Percentiles rank a stretch among this genome's conserved stretches.
These are phyloP conservation scores for Neurospora intermedia DNA, from an alignment of 495 filamentous ascomycete genomes.

Conservation along the genomic window DNA sequence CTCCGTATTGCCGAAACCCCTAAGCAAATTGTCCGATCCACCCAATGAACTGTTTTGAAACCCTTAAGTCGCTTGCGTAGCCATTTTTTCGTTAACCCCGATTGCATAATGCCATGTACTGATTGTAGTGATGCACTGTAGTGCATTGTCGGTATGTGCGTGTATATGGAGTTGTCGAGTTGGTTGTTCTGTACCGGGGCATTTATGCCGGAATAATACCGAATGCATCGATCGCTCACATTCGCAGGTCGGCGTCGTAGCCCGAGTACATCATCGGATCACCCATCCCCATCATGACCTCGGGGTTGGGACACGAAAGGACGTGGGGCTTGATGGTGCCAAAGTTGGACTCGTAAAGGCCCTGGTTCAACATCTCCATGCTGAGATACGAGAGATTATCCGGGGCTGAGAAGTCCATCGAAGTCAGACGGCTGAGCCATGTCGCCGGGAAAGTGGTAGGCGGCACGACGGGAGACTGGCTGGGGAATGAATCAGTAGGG, in stretches of 20 bases:
- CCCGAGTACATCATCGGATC: constrained; percentile 33
- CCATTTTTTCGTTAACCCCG: background rate
- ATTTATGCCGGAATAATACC: background rate
- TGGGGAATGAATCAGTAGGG: constrained; percentile 23
- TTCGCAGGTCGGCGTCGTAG: background rate
- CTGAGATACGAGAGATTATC: constrained; percentile 18
- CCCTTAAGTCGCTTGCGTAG: background rate
- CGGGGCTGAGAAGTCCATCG: constrained; percentile 21
- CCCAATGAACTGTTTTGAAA: background rate
- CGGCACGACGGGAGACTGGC: constrained; percentile 13
- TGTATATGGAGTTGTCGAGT: background rate
- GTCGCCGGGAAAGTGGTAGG: constrained; percentile 5
- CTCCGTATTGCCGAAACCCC: background rate
- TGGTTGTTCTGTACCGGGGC: background rate
- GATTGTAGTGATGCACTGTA: background rate
- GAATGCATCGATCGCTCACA: background rate
- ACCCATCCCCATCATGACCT: constrained; percentile 40
- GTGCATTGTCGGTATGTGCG: background rate
- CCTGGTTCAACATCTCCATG: constrained; percentile 34
- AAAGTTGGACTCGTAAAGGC: constrained; percentile 32
- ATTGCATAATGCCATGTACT: background rate
- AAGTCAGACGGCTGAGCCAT: constrained; percentile 26
- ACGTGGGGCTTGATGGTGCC: constrained; percentile 38
- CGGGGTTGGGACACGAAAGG: constrained; percentile 31
- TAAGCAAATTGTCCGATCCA: background rate